Conservation (phyloP, 1,139 yeast species). For the Sugiyamaella sp. region DNA sequence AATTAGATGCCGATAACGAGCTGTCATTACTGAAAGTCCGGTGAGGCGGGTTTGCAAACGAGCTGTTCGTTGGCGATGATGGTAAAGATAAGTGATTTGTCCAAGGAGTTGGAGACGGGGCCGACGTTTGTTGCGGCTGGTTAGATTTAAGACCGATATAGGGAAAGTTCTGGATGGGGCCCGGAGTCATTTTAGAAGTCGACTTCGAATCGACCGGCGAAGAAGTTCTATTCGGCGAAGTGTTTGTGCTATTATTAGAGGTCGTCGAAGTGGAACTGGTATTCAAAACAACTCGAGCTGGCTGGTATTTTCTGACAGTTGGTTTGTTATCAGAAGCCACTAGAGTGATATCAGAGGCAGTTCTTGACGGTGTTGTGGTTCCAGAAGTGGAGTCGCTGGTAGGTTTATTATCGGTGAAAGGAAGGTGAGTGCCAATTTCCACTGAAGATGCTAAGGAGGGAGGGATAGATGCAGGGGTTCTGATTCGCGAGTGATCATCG, state of each 20-base stretch:
- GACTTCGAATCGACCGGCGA: slow-evolving; percentile 5
- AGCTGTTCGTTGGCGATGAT: slow-evolving; percentile 26
- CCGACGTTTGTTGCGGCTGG: background rate
- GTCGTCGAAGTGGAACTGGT: slow-evolving; percentile 15
- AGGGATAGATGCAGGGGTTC: slow-evolving; percentile 39
- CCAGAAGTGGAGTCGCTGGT: background rate
- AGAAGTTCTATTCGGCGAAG: slow-evolving; percentile 15
- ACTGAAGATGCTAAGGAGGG: slow-evolving; percentile 22
- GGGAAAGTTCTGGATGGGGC: slow-evolving; percentile 21
- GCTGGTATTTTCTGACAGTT: slow-evolving; percentile 17
- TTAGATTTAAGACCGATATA: slow-evolving; percentile 17
- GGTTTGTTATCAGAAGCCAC: slow-evolving; percentile 8
- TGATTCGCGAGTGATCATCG: slow-evolving; percentile 38
- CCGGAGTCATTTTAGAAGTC: background rate
- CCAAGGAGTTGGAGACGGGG: slow-evolving; percentile 17
- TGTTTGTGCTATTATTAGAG: slow-evolving; percentile 11
- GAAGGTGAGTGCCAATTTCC: slow-evolving; percentile 42
- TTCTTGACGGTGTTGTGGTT: slow-evolving; percentile 7
- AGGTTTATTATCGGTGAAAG: slow-evolving; percentile 32
- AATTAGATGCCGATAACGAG: slow-evolving; percentile 9
- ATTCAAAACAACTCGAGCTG: slow-evolving; percentile 19
- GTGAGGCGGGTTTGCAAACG: slow-evolving; percentile 18
- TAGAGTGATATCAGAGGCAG: slow-evolving; percentile 7
- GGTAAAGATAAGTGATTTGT: slow-evolving; percentile 24
- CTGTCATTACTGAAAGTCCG: slow-evolving; percentile 19